These are phyloP conservation scores for Psidium guajava DNA, from an alignment of 345 rosid species.

Conservation along the genomic window DNA sequence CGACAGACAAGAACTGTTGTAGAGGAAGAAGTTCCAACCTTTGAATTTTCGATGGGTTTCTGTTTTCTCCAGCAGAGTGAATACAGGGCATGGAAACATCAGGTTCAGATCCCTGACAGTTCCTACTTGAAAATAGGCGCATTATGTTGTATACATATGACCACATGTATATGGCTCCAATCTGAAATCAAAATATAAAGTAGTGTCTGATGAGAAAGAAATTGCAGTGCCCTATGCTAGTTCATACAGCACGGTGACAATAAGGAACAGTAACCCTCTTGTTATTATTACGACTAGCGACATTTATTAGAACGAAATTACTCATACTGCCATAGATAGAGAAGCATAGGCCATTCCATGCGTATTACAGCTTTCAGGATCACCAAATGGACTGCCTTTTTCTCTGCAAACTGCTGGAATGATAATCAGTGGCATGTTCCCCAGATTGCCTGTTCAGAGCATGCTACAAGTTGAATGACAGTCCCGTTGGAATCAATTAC, in stretches of 20 bases:
- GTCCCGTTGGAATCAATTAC: neutral
- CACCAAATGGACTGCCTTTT: conserved; percentile 26
- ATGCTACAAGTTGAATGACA: neutral
- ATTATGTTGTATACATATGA: conserved; percentile 24
- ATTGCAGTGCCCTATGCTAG: neutral
- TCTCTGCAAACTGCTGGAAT: conserved; percentile 31
- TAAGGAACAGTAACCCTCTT: neutral
- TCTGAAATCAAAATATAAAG: conserved; percentile 6
- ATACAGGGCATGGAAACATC: neutral
- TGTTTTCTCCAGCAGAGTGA: neutral
- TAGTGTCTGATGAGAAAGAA: neutral
- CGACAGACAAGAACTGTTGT: neutral
- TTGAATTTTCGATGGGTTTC: neutral
- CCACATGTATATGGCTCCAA: conserved; percentile 29
- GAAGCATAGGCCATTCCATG: conserved; percentile 27
- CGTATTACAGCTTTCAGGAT: conserved; percentile 5
- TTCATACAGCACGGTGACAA: neutral
- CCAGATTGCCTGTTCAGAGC: conserved; percentile 21
- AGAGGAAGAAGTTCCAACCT: conserved; percentile 11
- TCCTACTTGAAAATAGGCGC: conserved; percentile 8
- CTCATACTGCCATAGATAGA: conserved; percentile 33
- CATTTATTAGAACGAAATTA: neutral
- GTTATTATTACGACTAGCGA: neutral
- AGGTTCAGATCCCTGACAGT: neutral
- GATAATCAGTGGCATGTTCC: conserved; percentile 24